Evolutionary conservation across 1,284 basidiomycete species (phyloP).

Genomic region (Tilletia horrida): DNA sequence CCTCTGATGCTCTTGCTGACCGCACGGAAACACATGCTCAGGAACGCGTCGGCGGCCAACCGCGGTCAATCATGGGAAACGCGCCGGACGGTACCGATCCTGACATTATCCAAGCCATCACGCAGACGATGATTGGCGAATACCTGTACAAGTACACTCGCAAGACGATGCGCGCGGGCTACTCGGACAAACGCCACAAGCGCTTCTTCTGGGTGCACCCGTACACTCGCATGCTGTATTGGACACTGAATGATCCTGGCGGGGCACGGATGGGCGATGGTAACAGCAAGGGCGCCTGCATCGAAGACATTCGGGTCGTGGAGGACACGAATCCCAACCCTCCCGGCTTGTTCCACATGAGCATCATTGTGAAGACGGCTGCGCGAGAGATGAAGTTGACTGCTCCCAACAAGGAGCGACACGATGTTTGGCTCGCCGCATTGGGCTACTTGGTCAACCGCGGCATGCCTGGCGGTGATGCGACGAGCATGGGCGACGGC

Average conservation of each 20-base stretch:
- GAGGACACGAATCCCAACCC: conserved; percentile 90
- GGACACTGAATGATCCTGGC: conserved; percentile 91
- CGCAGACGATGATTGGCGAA: conserved; percentile 99
- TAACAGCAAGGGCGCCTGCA: conserved; percentile 96
- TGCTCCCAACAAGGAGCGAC: conserved; percentile 84
- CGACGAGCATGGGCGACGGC: conserved; percentile 31
- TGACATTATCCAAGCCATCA: conserved; percentile 76
- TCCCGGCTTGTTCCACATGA: conserved; percentile 85
- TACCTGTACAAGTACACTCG: conserved; percentile 97
- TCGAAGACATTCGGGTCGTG: conserved; percentile 83
- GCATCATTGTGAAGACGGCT: conserved; percentile 85
- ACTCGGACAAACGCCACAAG: conserved; percentile 84
- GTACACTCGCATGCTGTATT: conserved; percentile 95
- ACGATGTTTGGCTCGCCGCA: conserved; percentile 87
- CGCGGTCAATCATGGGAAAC: neutral
- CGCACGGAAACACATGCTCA: neutral
- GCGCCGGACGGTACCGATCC: conserved; percentile 43
- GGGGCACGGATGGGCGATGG: conserved; percentile 80
- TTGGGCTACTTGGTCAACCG: conserved; percentile 45
- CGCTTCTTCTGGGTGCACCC: conserved; percentile 99
- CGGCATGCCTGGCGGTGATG: conserved; percentile 28
- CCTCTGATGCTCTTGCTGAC: neutral
- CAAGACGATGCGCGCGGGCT: conserved; percentile 74
- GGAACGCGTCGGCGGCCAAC: neutral
- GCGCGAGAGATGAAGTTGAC: conserved; percentile 97